phyloP scores from a whole-genome alignment of 2,329 filamentous ascomycete species.

The Exophiala dermatitidis region DNA sequence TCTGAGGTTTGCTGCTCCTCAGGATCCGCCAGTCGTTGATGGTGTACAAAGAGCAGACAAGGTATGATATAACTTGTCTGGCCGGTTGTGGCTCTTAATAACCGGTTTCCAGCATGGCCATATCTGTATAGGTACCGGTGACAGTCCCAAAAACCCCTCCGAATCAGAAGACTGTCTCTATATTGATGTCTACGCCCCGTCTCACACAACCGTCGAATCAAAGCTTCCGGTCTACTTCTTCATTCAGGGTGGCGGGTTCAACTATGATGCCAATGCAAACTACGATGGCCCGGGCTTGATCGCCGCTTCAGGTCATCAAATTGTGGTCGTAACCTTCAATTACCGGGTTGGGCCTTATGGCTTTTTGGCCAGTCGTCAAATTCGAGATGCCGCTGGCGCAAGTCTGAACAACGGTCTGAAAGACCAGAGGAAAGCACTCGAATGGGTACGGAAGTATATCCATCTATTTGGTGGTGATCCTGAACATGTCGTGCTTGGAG shows the following conservation, averaged over 20 bases:
- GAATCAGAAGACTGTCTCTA: constrained; percentile 41
- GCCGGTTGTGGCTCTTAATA: neutral
- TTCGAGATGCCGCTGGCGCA: constrained; percentile 37
- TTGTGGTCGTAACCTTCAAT: constrained; percentile 66
- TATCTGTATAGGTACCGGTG: constrained; percentile 60
- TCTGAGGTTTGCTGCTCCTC: constrained; percentile 60
- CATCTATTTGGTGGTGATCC: constrained; percentile 62
- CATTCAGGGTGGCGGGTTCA: constrained; percentile 58
- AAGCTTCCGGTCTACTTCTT: constrained; percentile 59
- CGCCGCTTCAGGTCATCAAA: constrained; percentile 50
- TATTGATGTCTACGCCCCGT: constrained; percentile 37
- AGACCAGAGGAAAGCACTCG: constrained; percentile 61
- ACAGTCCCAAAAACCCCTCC: constrained; percentile 53
- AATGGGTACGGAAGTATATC: constrained; percentile 65
- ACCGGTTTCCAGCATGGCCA: constrained; percentile 32
- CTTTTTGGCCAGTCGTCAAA: constrained; percentile 57
- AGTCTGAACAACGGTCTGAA: constrained; percentile 60
- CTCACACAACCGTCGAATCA: constrained; percentile 32
- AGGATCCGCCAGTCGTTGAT: constrained; percentile 48
- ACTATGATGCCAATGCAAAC: constrained; percentile 51
- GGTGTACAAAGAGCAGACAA: constrained; percentile 49
- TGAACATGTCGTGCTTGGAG: constrained; percentile 59
- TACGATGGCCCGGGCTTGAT: constrained; percentile 58
- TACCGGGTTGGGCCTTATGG: constrained; percentile 70
- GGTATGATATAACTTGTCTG: constrained; percentile 33